Conservation (phyloP, 2,329 filamentous ascomycete genomes). For the Phoma sp. region DNA sequence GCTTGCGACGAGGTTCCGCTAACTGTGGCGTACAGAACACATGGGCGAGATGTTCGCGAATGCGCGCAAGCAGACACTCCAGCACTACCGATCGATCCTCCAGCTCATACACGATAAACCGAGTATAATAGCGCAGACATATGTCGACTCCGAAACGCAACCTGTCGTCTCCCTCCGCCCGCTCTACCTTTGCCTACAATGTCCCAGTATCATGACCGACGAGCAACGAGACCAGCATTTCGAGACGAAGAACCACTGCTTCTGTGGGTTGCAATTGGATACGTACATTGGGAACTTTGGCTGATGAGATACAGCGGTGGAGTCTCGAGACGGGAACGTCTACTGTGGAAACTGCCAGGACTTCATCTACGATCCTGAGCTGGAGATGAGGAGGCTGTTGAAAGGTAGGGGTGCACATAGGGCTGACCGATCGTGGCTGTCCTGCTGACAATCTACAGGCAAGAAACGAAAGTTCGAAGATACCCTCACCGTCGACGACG, state of each 20-base stretch:
- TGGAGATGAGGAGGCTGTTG: conserved; percentile 76
- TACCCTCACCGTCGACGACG: conserved; percentile 68
- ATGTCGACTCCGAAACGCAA: conserved; percentile 59
- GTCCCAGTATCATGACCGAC: conserved; percentile 71
- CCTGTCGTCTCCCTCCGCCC: conserved; percentile 60
- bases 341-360: conserved; percentile 86
- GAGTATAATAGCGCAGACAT: conserved; percentile 71
- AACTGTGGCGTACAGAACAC: conserved; percentile 64
- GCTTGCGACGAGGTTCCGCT: conserved; percentile 17
- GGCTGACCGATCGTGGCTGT: not conserved
- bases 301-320: conserved; percentile 67
- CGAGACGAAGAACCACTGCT: conserved; percentile 72
- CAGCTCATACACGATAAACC: conserved; percentile 73
- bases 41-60: conserved; percentile 73
- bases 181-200: conserved; percentile 70
- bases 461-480: conserved; percentile 82
- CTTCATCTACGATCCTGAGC: conserved; percentile 80
- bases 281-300: not conserved
- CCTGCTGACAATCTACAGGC: conserved; percentile 42
- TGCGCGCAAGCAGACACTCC: conserved; percentile 71
- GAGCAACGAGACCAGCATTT: conserved; percentile 73
- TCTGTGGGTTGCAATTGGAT: conserved; percentile 63
- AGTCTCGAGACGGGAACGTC: conserved; percentile 76
- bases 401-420: conserved; percentile 61
- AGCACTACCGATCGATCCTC: conserved; percentile 75